These are phyloP conservation scores for Persicaria maculosa DNA, from an alignment of 148 eudicot genomes.

Conservation along the genomic window DNA sequence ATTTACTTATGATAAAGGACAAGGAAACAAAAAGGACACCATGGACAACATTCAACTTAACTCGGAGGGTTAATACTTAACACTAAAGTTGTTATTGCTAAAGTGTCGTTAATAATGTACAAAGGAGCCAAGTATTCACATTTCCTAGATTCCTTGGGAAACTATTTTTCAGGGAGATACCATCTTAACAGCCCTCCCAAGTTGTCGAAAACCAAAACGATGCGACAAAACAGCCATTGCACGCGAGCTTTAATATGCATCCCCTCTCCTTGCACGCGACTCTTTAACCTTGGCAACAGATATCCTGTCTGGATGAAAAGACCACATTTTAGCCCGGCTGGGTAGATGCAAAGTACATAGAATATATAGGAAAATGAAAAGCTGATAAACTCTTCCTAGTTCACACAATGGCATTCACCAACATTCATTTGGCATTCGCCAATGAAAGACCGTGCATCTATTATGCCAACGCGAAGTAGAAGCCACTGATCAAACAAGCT, in stretches of 20 bases:
- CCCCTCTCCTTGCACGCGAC: neutral
- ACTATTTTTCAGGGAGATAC: neutral
- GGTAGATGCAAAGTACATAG: neutral
- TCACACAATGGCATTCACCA: neutral
- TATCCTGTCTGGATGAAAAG: neutral
- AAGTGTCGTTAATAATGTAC: neutral
- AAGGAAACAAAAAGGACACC: neutral
- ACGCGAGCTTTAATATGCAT: neutral
- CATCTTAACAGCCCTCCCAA: neutral
- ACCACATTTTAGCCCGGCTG: neutral
- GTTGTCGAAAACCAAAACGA: neutral
- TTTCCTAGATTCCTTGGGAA: neutral
- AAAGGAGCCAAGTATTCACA: conserved; percentile 1
- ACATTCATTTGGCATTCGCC: neutral
- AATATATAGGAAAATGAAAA: neutral
- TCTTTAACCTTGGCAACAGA: neutral
- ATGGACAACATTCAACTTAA: neutral
- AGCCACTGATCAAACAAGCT: too few species aligned
- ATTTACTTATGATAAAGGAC: too few species aligned
- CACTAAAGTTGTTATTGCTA: neutral
- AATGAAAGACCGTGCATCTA: too few species aligned
- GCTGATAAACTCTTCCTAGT: neutral
- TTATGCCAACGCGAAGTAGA: too few species aligned
- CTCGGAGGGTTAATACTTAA: neutral
- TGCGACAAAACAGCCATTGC: neutral